These are phyloP conservation scores for Penicillium sp. DNA, from an alignment of 2,329 filamentous ascomycete species.

Conservation along the genomic window DNA sequence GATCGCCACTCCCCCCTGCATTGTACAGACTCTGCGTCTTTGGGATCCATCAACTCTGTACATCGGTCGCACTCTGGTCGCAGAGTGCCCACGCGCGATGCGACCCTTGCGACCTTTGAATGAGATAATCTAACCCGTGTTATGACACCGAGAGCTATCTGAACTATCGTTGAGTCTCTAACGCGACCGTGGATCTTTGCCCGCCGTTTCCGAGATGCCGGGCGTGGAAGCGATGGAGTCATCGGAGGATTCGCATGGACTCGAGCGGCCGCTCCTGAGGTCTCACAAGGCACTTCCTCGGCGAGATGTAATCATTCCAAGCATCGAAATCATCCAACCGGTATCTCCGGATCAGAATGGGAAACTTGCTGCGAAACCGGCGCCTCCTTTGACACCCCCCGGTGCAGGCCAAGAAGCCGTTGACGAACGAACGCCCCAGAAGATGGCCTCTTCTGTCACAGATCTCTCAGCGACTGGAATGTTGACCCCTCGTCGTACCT, in stretches of 20 bases:
- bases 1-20: conserved; percentile 16
- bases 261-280: conserved; percentile 36
- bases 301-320: conserved; percentile 31
- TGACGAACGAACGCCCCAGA: conserved; percentile 22
- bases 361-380: conserved; percentile 27
- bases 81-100: conserved; percentile 11
- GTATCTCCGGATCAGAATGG: conserved; percentile 27
- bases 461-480: conserved; percentile 24
- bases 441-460: conserved; percentile 27
- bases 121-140: conserved; percentile 1
- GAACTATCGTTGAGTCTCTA: background rate
- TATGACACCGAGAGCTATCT: conserved; percentile 3
- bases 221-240: conserved; percentile 30
- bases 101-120: conserved; percentile 11
- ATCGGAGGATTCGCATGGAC: conserved; percentile 27
- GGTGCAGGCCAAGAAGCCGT: conserved; percentile 29
- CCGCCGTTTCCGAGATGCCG: conserved; percentile 29
- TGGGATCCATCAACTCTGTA: conserved; percentile 10
- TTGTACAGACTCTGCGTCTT: conserved; percentile 2
- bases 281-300: conserved; percentile 45
- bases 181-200: conserved; percentile 7
- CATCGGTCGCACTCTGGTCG: conserved; percentile 8
- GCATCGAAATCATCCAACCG: conserved; percentile 25
- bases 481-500: conserved; percentile 64
- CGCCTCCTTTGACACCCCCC: conserved; percentile 43